Evolutionary conservation across 768 basidiomycete genomes (phyloP).

Genomic region (Rhodosporidiobolus odoratus): DNA sequence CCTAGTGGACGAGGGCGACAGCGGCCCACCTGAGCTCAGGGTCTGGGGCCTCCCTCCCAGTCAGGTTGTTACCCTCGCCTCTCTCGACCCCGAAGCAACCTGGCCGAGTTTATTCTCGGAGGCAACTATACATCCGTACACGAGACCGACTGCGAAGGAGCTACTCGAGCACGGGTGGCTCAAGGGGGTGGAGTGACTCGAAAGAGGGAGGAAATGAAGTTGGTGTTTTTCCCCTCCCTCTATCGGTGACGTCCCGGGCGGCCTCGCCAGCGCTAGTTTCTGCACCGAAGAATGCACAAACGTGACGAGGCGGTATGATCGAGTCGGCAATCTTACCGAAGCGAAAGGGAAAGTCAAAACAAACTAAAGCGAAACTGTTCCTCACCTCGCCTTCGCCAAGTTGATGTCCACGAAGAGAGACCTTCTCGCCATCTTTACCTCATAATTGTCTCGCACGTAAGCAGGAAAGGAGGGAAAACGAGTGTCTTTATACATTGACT

Average conservation of each 20-base stretch:
- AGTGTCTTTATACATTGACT: background rate
- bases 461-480: background rate
- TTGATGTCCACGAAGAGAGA: background rate
- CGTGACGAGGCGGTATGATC: too few species aligned
- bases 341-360: too few species aligned
- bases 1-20: background rate
- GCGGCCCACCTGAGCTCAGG: too few species aligned
- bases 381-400: too few species aligned
- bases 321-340: too few species aligned
- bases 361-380: too few species aligned
- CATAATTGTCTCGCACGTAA: background rate
- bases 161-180: background rate
- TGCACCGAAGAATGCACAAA: too few species aligned
- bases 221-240: too few species aligned
- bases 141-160: background rate
- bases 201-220: too few species aligned
- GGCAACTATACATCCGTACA: background rate
- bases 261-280: too few species aligned
- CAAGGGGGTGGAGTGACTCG: background rate
- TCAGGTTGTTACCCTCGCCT: background rate
- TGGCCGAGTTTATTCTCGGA: background rate
- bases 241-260: too few species aligned
- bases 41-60: background rate
- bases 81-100: background rate
- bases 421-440: background rate